Evolutionary conservation across 257 asterid species (phyloP).

Genomic region (Catharanthus roseus): DNA sequence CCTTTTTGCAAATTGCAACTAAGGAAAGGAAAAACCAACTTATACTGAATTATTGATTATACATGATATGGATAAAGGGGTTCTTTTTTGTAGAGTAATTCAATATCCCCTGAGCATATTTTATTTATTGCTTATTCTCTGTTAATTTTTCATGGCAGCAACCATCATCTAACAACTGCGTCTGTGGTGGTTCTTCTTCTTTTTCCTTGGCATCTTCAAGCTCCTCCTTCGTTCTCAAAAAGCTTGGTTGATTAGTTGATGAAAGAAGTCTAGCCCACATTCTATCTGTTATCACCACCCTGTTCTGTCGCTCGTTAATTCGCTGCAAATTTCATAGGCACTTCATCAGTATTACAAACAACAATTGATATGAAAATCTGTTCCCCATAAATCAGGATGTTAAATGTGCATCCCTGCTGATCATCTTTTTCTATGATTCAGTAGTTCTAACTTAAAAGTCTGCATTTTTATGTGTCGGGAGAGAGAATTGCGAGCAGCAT

Average conservation of each 20-base stretch:
- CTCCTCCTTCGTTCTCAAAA: slow-evolving; percentile 38
- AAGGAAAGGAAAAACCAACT: neutral
- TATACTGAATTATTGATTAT: neutral
- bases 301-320: slow-evolving; percentile 59
- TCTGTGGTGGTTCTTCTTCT: slow-evolving; percentile 22
- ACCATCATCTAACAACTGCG: slow-evolving; percentile 26
- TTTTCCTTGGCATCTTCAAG: slow-evolving; percentile 23
- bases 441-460: too few species aligned
- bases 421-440: too few species aligned
- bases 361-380: neutral
- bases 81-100: too few species aligned
- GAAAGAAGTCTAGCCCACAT: slow-evolving; percentile 97
- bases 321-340: slow-evolving; percentile 41
- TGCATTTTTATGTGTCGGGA: too few species aligned
- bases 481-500: too few species aligned
- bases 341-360: neutral
- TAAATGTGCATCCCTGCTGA: neutral
- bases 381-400: neutral
- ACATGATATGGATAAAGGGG: neutral
- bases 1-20: neutral
- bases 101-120: too few species aligned
- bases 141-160: slow-evolving; percentile 5
- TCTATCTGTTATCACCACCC: slow-evolving; percentile 89
- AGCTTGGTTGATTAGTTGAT: slow-evolving; percentile 93
- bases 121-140: neutral